Percentiles rank a stretch among this genome's conserved stretches.
phyloP scores from a whole-genome alignment of 2,329 filamentous ascomycete species.

The Colletotrichum scovillei region DNA sequence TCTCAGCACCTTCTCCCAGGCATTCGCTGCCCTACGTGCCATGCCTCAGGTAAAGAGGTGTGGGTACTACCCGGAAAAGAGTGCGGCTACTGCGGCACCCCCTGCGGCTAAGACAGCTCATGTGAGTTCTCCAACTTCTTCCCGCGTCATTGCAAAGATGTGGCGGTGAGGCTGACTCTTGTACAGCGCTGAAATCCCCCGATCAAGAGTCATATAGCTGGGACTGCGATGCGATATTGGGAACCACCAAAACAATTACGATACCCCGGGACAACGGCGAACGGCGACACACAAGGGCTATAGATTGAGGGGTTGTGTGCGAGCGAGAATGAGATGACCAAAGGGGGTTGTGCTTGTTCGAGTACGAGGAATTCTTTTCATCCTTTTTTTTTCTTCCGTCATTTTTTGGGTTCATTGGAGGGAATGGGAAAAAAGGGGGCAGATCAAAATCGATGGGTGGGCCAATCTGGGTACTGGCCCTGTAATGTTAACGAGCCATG shows the following conservation, averaged over 20 bases:
- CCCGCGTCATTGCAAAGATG: constrained; percentile 11
- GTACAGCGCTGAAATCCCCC: constrained; percentile 11
- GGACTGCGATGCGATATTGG: constrained; percentile 11
- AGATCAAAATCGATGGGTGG: constrained; percentile 24
- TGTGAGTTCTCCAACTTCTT: constrained; percentile 23
- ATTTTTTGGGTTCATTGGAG: constrained; percentile 5
- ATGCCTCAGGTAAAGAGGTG: constrained; percentile 59
- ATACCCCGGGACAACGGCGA: constrained; percentile 34
- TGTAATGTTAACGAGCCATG: constrained; percentile 34
- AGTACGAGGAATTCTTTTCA: constrained; percentile 28
- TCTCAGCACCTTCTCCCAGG: constrained; percentile 55
- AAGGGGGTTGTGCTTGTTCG: constrained; percentile 18
- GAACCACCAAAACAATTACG: constrained; percentile 28
- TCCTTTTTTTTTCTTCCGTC: constrained; percentile 6
- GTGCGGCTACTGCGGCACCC: constrained; percentile 63
- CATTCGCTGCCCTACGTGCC: constrained; percentile 64
- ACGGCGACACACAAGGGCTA: constrained; percentile 26
- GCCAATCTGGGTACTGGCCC: constrained; percentile 34
- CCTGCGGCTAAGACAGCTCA: constrained; percentile 44
- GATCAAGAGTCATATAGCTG: constrained; percentile 23
- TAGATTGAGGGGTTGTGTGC: constrained; percentile 1
- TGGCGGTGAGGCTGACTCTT: constrained; percentile 27
- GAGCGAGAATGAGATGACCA: constrained; percentile 9
- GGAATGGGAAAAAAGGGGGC: constrained; percentile 14
- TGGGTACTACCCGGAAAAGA: constrained; percentile 66